Evolutionary conservation across 768 basidiomycete species (phyloP), one percentile per base, ranked within the genome.

Genomic region (Phlebiopsis flavidoalba): DNA sequence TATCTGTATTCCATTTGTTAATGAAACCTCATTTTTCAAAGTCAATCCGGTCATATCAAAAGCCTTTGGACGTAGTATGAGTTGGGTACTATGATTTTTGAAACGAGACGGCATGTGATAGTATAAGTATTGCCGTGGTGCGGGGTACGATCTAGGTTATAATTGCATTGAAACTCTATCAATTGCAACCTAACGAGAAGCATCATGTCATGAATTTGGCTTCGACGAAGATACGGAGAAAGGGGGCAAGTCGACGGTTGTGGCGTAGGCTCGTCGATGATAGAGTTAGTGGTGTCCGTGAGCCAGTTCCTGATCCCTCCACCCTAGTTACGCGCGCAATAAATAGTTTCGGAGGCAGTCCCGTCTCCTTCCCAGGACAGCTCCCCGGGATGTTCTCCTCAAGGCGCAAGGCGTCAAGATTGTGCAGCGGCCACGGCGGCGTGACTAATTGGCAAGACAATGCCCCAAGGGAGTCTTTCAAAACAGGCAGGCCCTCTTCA

Each of bases 321-420:
- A 94, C 86, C 26, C 84, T 74, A 33, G 84, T 72, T 11, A 95
- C 92, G n/a, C 80, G 76, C 14, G 91, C 93, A 63, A 95, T 84
- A 72, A 93, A 94, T 46, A 95, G 73, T 76, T n/a, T 93, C 88
- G 43, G 86, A 89, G 66, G 70, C 76, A 54, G 76, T 68, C 7
- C 75, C 78, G 11, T 69, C 68, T 57, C 64, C 70, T 24, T 68
- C 67, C 63, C 71, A 71, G 26, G 50, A 61, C 46, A 64, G 24
- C 17, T 22, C 59, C 62, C 26, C 64, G 50, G 22, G 63, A 33
- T 58, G 33, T 60, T 56, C 64, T 26, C 57, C 26, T 31, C 61
- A 35, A 58, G 61, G 36, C 55, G 72, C 21, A 83, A 66, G 62
- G 70, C 75, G 5, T 74, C 71, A 50, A 86, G 63, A 58, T 85